Evolutionary conservation across 2,329 filamentous ascomycete genomes (phyloP).

Genomic region (Drechslerella stenobrocha): DNA sequence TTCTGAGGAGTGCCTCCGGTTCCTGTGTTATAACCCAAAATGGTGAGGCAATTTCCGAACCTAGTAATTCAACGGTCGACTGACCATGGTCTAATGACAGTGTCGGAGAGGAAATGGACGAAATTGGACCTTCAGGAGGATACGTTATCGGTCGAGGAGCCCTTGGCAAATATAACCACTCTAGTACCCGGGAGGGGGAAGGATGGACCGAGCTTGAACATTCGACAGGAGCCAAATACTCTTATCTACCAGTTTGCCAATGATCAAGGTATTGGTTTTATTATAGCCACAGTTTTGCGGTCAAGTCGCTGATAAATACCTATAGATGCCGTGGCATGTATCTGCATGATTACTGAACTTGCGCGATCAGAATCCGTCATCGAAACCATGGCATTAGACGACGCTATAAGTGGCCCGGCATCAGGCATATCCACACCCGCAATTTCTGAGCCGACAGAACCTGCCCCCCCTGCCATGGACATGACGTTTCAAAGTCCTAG

Average conservation of each 20-base stretch:
- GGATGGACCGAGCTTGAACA: conserved; percentile 32
- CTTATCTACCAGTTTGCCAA: conserved; percentile 32
- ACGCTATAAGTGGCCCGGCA: conserved; percentile 18
- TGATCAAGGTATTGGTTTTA: conserved; percentile 24
- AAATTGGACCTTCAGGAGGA: conserved; percentile 36
- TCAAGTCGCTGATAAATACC: background rate
- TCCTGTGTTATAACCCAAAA: conserved; percentile 37
- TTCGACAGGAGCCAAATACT: conserved; percentile 42
- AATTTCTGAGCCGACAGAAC: conserved; percentile 17
- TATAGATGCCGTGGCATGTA: conserved; percentile 42
- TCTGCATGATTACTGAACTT: conserved; percentile 40
- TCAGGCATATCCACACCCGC: conserved; percentile 17
- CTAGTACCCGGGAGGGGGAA: conserved; percentile 29
- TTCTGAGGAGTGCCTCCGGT: conserved; percentile 23
- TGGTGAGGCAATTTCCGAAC: conserved; percentile 10
- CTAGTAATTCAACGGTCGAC: background rate
- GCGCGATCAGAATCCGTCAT: conserved; percentile 31
- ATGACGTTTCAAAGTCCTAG: conserved; percentile 19
- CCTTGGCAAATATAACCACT: conserved; percentile 32
- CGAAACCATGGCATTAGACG: conserved; percentile 42
- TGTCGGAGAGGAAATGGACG: conserved; percentile 30
- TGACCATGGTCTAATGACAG: conserved; percentile 5
- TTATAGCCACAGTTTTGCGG: background rate
- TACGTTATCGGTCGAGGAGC: conserved; percentile 31
- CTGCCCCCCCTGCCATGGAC: conserved; percentile 6